Base-by-base conservation (phyloP, 768 basidiomycete species). In the Trametes elegans region DNA sequence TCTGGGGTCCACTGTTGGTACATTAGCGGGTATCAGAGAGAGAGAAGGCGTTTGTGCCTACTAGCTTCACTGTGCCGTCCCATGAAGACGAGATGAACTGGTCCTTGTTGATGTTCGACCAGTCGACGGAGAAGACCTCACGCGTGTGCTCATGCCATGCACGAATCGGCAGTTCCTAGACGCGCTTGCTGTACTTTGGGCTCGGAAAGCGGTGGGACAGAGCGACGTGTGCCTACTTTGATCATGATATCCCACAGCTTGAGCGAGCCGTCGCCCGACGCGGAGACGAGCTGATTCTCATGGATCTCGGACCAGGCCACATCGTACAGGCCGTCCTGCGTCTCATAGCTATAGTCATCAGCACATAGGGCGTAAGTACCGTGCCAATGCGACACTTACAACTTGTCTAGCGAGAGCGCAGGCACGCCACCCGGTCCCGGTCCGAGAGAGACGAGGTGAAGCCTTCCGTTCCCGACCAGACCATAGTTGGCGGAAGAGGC, bases 281-380 rank as follows among this genome's bases (percentile, higher is more conserved):
- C 89, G 1, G 92, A 85, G 2, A 90, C 87, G 32, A 98, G 72
- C 66, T 98, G 96, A 66, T 96, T 93, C 73, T 96, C 94, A 70
- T 97, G 92, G 28, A 84, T 71, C 73, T 98, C 96, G 31, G 91
- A 94, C 95, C 95, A 98, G 0, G 95, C 93, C 43, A 93, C 74
- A 65, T 95, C 93, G 68, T 88, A 95, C 7, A 95, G 71, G 0
- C 88, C 90, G 65, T 96, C 94, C 69, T 93, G 91, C 0, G 92
- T 85, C 67, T 94, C 92, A 63, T 86, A 96, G 58, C 91, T 94
- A 63, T 81, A 87, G 51, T 82, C 84, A 66, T 59, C 49, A 52
- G 26, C 42, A 61, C 62, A 53, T 41, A 66, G 71, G 57, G 34
- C 19, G n/a, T 8, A n/a, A 8, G 1, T 18, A n/a, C 3, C 2